Base-by-base conservation (phyloP, 805 yeast genomes). In the Candida glaebosa region DNA sequence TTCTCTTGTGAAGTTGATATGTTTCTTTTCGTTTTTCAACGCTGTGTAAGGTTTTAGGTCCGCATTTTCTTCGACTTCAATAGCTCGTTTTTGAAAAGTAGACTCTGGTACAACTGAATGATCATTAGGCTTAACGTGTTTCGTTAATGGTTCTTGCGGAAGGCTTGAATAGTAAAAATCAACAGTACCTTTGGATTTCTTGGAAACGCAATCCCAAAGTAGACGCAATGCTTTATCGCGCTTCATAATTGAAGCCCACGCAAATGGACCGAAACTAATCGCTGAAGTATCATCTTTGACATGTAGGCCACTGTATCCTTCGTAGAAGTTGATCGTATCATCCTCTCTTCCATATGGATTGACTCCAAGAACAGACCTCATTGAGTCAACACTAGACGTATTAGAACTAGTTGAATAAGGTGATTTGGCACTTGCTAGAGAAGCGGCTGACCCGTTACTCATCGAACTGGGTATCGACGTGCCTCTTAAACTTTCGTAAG, bases 201-300 rank as follows among this genome's bases (percentile, higher is more conserved):
- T 34, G 6, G 26, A 18, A 10, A 66, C 48, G 40, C 61, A 50
- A 16, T 64, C 61, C 71, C 71, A 67, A 4, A 67, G 48, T 16
- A 58, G 9, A 14, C 55, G n/a, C 26, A 38, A 38, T 3, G 35
- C 20, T 15, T 3, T 10, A 31, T 38, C 40, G 14, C 40, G 22
- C 22, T 22, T 38, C 40, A 38, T 38, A n/a, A 38, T 31, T 16
- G 40, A 38, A 10, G 34, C 40, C 40, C 40, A 38, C 10, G 31
- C 34, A 22, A 38, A 38, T 5, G 40, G 40, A 3, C 40, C 40
- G 31, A 19, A 38, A 19, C 20, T 34, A 17, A 20, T 38, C 20
- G 14, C 22, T 34, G n/a, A 3, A 3, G 10, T 25, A 20, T 12
- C 34, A 3, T 9, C 20, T 25, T 16, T 41, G 25, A 31, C 38